Conservation (phyloP, 2,329 filamentous ascomycete species). For the Pezizomycotina sp. region DNA sequence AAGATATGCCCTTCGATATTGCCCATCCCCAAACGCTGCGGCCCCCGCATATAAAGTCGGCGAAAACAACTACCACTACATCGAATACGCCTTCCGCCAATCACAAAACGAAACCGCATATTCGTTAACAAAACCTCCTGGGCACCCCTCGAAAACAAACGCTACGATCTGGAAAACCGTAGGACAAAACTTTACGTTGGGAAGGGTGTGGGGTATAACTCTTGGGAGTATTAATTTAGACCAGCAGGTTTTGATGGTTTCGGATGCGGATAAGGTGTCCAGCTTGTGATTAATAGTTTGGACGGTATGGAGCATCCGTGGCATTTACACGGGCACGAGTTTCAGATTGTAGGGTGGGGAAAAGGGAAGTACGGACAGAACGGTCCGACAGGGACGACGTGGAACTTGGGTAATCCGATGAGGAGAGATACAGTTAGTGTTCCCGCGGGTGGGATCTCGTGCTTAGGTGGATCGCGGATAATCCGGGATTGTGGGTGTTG, state of each 20-base stretch:
- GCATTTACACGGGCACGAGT: slow-evolving; percentile 4
- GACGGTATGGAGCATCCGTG: slow-evolving; percentile 1
- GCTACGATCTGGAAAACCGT: slow-evolving; percentile 1
- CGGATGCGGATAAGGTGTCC: neutral
- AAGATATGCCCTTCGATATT: too few species aligned
- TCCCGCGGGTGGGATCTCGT: neutral
- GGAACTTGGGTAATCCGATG: slow-evolving; percentile 4
- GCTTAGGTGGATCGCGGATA: neutral
- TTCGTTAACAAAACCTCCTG: too few species aligned
- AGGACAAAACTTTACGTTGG: slow-evolving; percentile 3
- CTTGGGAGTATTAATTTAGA: neutral
- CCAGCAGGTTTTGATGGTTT: slow-evolving; percentile 1
- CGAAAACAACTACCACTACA: too few species aligned
- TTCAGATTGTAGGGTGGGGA: neutral
- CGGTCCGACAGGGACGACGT: neutral
- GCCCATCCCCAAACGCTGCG: too few species aligned
- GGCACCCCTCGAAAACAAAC: too few species aligned
- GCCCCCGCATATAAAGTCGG: too few species aligned
- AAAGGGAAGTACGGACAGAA: neutral
- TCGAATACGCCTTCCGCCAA: too few species aligned
- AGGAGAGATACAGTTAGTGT: slow-evolving; percentile 1
- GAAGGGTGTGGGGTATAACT: neutral
- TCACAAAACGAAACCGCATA: too few species aligned
- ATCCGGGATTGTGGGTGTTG: slow-evolving; percentile 4
- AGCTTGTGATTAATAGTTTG: slow-evolving; percentile 4